Percentiles rank a stretch among this genome's conserved stretches.
phyloP scores from a whole-genome alignment of 345 rosid genomes.

The Kandelia obovata region DNA sequence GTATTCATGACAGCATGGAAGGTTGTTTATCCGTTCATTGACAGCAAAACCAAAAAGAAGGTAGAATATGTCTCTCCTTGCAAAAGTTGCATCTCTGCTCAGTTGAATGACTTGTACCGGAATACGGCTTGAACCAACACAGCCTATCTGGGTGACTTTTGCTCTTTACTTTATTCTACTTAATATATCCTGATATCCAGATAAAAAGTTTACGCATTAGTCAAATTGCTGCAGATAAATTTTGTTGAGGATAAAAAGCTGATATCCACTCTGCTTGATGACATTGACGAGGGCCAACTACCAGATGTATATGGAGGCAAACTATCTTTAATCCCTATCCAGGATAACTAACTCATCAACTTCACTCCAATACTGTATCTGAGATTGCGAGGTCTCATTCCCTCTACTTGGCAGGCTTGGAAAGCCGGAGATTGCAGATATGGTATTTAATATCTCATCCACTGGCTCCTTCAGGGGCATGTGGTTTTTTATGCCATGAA shows the following conservation, averaged over 20 bases:
- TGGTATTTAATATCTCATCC: neutral
- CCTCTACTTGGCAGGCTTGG: neutral
- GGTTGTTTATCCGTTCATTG: constrained; percentile 72
- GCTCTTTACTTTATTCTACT: neutral
- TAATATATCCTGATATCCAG: neutral
- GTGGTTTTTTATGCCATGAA: neutral
- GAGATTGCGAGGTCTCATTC: neutral
- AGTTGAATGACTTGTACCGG: neutral
- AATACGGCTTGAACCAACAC: neutral
- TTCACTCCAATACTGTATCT: neutral
- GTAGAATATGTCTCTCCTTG: constrained; percentile 27
- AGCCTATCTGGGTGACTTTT: no score
- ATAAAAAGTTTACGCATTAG: neutral
- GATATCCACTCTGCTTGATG: constrained; percentile 52
- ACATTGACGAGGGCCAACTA: constrained; percentile 77
- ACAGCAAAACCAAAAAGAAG: constrained; percentile 81
- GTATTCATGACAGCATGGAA: constrained; percentile 92
- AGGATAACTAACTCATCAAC: constrained; percentile 35
- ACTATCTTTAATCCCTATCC: constrained; percentile 59
- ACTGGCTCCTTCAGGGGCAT: neutral
- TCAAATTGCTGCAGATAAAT: constrained; percentile 47
- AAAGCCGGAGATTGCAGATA: neutral
- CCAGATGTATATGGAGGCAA: constrained; percentile 78
- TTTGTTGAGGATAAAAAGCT: constrained; percentile 78
- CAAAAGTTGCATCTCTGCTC: neutral